Percentiles rank a stretch among this genome's conserved stretches.
Conservation (phyloP, 2,329 filamentous ascomycete species). For the Myriosclerotinia scirpicola region DNA sequence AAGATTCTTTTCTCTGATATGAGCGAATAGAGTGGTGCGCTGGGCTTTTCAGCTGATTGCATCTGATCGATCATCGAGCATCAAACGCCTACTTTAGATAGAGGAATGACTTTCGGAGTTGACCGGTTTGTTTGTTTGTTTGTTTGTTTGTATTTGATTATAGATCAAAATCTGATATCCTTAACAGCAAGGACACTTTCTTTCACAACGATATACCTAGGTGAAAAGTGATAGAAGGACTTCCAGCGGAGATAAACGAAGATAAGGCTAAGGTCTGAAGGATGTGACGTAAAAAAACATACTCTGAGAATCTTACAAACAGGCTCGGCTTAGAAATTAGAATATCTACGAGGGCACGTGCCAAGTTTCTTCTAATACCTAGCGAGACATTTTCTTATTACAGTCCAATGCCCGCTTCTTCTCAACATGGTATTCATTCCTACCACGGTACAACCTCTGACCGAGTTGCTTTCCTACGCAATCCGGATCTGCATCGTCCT, state of each 20-base stretch:
- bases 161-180: background rate
- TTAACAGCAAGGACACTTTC: conserved; percentile 30
- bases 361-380: background rate
- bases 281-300: background rate
- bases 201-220: conserved; percentile 4
- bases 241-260: background rate
- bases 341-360: background rate
- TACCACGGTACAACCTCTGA: background rate
- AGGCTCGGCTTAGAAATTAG: background rate
- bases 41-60: conserved; percentile 12
- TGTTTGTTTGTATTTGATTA: background rate
- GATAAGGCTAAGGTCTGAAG: background rate
- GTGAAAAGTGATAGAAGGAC: conserved; percentile 19
- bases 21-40: background rate
- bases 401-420: background rate
- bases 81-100: background rate
- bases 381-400: conserved; percentile 10
- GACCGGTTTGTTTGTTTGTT: background rate
- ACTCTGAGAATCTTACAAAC: background rate
- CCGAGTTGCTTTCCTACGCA: conserved; percentile 3
- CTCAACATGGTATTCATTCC: conserved; percentile 15
- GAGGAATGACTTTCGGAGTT: background rate
- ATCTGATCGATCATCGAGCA: no score
- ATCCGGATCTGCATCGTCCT: background rate
- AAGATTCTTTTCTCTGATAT: conserved; percentile 4